Conservation (phyloP, 345 rosid genomes). For the Melaleuca quinquenervia region DNA sequence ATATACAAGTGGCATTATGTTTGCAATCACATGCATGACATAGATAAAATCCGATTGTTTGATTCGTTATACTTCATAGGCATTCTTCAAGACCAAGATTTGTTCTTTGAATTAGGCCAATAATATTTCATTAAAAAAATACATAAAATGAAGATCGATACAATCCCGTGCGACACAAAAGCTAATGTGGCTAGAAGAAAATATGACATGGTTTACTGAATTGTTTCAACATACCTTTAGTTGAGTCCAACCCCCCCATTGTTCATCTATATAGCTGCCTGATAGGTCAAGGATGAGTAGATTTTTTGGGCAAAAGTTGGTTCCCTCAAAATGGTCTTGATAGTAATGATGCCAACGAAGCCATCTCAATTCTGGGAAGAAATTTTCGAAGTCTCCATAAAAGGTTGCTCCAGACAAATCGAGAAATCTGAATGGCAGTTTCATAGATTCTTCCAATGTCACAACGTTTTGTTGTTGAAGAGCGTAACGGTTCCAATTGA, state of each 20-base stretch:
- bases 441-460: not conserved
- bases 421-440: not conserved
- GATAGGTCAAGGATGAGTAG: not conserved
- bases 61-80: too few species aligned
- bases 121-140: not conserved
- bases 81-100: too few species aligned
- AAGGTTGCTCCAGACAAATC: fast-evolving
- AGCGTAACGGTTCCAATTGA: too few species aligned
- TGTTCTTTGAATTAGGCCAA: fast-evolving
- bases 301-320: not conserved
- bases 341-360: not conserved
- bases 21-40: too few species aligned
- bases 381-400: not conserved
- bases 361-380: not conserved
- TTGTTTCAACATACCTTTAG: not conserved
- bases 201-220: too few species aligned
- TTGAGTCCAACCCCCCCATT: not conserved
- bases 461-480: too few species aligned
- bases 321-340: not conserved
- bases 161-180: too few species aligned
- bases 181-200: too few species aligned
- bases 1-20: too few species aligned
- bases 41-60: too few species aligned
- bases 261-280: not conserved
- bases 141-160: too few species aligned